Base-by-base conservation (phyloP, 2,329 filamentous ascomycete species). In the Beauveria varroae region DNA sequence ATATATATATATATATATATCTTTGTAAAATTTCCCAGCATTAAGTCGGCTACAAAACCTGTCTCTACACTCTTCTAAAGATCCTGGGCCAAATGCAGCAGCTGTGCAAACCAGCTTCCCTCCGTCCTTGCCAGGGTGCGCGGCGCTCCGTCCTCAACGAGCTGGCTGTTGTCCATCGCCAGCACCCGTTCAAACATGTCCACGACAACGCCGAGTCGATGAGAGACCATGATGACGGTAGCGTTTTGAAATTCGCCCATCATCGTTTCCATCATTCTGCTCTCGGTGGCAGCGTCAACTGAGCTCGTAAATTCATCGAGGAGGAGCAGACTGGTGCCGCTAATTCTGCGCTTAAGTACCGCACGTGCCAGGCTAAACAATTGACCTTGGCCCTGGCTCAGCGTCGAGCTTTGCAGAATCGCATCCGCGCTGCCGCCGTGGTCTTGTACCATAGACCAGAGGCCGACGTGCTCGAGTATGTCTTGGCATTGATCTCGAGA, bases 341-440 rank as follows among this genome's bases (percentile, higher is more conserved):
- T 62, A 6, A 76, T 73, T 20, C 66, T 53, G 1, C 67, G 63
- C 1, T 78, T 71, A 18, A 86, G 69, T 37, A 86, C 73, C 0
- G 81, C 84, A 5, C 83, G 71, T 1, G 81, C 84, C 9, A 87
- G 74, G 65, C 80, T 84, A 67, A 87, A 84, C 1, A 87, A 75
- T 67, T 87, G 84, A 54, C 77, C 76, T 67, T 86, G 83, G 0
- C 85, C 85, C 60, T 81, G 79, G 9, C 76, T 79, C 6, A 84
- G 72, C 57, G 74, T 73, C 16, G 79, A 73, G 3, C 75, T 70
- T 24, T 75, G 73, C 56, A 85, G 74, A n/a, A 61, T 63, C 1
- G 65, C 67, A 8, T 63, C 60, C 0, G 74, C 61, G 0, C 69
- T 20, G 18, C 28, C 71, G 1, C 71, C 72, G 1, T 64, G 61